Percentiles rank a stretch among this genome's conserved stretches.
Conservation (phyloP, 202 grass and related monocot genomes). For the Musa balbisiana region DNA sequence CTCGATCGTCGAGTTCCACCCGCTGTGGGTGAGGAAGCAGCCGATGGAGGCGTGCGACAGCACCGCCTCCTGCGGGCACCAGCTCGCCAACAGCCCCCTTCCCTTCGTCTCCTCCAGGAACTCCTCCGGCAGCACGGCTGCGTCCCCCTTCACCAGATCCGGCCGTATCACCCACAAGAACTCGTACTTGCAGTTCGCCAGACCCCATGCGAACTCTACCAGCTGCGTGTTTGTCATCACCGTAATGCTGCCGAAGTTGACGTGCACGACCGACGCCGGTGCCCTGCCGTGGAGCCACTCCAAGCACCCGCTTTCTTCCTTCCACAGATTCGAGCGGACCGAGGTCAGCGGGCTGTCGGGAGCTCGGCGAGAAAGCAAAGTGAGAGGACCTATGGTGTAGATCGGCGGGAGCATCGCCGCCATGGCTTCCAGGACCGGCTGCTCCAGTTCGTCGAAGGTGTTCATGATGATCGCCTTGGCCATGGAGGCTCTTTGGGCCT, state of each 20-base stretch:
- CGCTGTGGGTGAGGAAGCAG: slow-evolving; percentile 2
- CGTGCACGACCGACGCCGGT: background rate
- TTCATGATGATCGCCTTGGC: background rate
- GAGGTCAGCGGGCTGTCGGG: background rate
- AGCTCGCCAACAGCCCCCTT: slow-evolving; percentile 6
- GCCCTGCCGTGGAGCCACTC: slow-evolving; percentile 3
- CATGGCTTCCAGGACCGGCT: slow-evolving; percentile 1
- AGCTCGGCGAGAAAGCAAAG: background rate
- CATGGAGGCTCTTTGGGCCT: background rate
- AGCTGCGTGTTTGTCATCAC: slow-evolving; percentile 18
- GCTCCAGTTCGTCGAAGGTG: slow-evolving; percentile 7
- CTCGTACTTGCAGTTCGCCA: background rate
- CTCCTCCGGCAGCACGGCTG: slow-evolving; percentile 11
- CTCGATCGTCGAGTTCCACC: slow-evolving; percentile 12
- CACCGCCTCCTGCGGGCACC: slow-evolving; percentile 17
- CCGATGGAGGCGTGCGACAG: background rate
- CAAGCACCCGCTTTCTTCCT: slow-evolving; percentile 5
- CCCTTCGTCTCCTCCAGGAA: slow-evolving; percentile 7
- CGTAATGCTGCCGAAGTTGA: slow-evolving; percentile 17
- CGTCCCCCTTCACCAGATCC: slow-evolving; percentile 5
- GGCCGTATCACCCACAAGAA: slow-evolving; percentile 13
- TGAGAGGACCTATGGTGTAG: background rate
- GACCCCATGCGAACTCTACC: slow-evolving; percentile 18
- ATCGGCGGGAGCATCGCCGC: background rate
- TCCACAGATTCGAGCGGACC: background rate